A percentile compares a stretch with the other conserved stretches of the same genome.
phyloP scores from a whole-genome alignment of 805 yeast genomes.

The Hanseniaspora thailandica region DNA sequence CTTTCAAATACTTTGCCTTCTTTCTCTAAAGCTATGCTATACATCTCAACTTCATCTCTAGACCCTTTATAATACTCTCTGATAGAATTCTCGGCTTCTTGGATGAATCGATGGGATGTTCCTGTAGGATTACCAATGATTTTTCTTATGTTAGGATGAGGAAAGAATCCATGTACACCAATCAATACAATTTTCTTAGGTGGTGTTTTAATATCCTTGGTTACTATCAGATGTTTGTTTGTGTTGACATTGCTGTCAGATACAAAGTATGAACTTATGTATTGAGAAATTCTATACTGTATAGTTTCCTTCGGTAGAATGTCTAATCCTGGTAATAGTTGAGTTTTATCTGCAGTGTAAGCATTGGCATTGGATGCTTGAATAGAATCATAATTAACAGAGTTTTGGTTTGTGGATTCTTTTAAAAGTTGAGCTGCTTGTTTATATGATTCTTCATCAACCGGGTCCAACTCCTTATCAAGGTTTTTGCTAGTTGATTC shows the following conservation, averaged over 20 bases:
- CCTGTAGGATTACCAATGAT: constrained; percentile 94
- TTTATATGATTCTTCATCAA: constrained; percentile 9
- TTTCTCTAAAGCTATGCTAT: constrained; percentile 83
- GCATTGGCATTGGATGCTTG: constrained; percentile 1
- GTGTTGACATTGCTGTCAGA: neutral
- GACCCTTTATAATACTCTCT: constrained; percentile 44
- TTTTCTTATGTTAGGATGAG: constrained; percentile 72
- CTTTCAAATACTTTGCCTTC: constrained; percentile 86
- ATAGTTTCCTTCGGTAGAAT: neutral
- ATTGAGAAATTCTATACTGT: neutral
- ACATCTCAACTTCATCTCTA: constrained; percentile 36
- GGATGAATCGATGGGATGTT: constrained; percentile 79
- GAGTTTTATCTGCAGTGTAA: neutral
- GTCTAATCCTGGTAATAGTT: neutral
- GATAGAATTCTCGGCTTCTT: constrained; percentile 75
- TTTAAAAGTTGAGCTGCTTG: constrained; percentile 6
- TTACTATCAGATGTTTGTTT: neutral
- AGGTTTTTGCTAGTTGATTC: neutral
- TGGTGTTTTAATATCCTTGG: neutral
- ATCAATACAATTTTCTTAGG: constrained; percentile 61
- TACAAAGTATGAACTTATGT: neutral
- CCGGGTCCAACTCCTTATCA: neutral
- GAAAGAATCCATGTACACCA: constrained; percentile 96
- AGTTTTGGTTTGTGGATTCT: constrained; percentile 7
- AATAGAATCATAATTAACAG: constrained; percentile 1